Conservation (phyloP, 1,139 yeast genomes). For the Geotrichum cucujoidarum region DNA sequence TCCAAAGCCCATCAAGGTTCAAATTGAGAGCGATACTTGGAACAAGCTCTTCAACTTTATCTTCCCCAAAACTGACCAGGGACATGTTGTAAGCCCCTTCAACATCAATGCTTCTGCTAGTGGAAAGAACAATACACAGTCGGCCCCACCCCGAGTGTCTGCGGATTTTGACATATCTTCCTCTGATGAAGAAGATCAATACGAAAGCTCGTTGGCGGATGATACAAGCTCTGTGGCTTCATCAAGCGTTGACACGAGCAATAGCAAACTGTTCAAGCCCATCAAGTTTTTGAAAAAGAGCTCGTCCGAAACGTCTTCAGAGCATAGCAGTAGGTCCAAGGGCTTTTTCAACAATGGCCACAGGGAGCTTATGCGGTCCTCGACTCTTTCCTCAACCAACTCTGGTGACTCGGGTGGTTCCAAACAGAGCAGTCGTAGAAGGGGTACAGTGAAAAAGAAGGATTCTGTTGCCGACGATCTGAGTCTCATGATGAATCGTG, state of each 20-base stretch:
- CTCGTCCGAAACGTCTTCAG: neutral
- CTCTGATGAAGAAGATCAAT: constrained; percentile 14
- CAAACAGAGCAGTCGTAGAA: no score
- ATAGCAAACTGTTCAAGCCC: neutral
- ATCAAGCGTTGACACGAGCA: neutral
- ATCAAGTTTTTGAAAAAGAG: neutral
- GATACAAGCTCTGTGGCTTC: neutral
- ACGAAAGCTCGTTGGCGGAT: constrained; percentile 3
- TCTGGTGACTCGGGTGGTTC: neutral
- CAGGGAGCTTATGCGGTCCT: neutral
- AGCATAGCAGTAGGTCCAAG: neutral
- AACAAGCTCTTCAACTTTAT: constrained; percentile 57
- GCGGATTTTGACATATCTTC: constrained; percentile 2
- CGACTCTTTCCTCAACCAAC: neutral
- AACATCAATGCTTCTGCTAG: constrained; percentile 6
- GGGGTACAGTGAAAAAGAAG: neutral
- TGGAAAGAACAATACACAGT: constrained; percentile 6
- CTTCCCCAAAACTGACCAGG: constrained; percentile 48
- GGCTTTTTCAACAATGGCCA: neutral
- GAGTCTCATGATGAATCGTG: constrained; percentile 57
- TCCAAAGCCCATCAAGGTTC: constrained; percentile 65
- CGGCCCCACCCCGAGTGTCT: no score
- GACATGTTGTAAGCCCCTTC: constrained; percentile 26
- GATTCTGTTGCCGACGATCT: constrained; percentile 40
- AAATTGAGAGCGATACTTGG: constrained; percentile 67